Percentiles rank a stretch among this genome's conserved stretches.
These are phyloP conservation scores for Phlebopus sp. DNA, from an alignment of 1,284 basidiomycete genomes.

Conservation along the genomic window DNA sequence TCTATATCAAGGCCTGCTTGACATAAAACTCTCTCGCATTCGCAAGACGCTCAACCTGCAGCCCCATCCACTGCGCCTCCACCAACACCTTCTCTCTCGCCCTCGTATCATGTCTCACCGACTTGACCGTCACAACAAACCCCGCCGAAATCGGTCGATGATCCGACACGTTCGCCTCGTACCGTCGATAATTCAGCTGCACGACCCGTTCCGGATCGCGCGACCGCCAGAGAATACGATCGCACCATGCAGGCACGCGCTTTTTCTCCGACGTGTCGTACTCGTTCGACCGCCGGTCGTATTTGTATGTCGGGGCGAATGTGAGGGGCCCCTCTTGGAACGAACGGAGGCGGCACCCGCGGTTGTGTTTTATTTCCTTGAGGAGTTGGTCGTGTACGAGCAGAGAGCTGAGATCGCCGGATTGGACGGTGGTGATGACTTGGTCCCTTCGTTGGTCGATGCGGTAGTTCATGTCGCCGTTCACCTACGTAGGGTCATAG, in stretches of 20 bases:
- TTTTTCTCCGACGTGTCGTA: constrained; percentile 91
- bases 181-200: constrained; percentile 69
- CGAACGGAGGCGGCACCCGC: constrained; percentile 78
- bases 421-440: constrained; percentile 66
- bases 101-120: constrained; percentile 58
- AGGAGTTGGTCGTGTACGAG: constrained; percentile 84
- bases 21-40: constrained; percentile 54
- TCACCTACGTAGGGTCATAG: constrained; percentile 43
- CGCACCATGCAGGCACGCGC: constrained; percentile 94
- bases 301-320: constrained; percentile 95
- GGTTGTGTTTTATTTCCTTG: constrained; percentile 86
- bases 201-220: constrained; percentile 54
- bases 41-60: constrained; percentile 53
- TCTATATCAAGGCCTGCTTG: constrained; percentile 29
- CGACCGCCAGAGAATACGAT: constrained; percentile 85
- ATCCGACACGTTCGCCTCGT: constrained; percentile 83
- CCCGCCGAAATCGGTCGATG: constrained; percentile 85
- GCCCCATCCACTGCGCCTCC: constrained; percentile 55
- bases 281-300: constrained; percentile 73
- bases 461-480: constrained; percentile 89
- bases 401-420: constrained; percentile 64
- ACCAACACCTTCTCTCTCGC: constrained; percentile 54
- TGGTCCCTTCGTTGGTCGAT: constrained; percentile 88
- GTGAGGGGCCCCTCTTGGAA: constrained; percentile 83
- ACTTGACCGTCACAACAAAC: constrained; percentile 73